Evolutionary conservation across 192 early-diverging fungal species (phyloP), one percentile per base, ranked within the genome.

Genomic region (Gamsiella multidivaricata): DNA sequence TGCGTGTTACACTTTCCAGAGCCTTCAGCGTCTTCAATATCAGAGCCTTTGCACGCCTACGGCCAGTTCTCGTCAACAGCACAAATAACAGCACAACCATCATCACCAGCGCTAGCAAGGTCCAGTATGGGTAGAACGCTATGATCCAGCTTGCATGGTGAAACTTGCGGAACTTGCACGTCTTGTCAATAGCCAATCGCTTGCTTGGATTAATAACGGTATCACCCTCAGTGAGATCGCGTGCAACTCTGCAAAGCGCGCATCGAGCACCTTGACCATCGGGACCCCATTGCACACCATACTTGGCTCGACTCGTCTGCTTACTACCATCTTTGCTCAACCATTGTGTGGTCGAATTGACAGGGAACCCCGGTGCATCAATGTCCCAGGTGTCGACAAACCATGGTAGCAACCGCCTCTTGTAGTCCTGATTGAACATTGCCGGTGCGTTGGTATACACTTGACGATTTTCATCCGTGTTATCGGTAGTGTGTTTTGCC

Each of bases 301-400:
- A 47, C 32, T 43, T 67, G 15, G 53, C 65, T 49, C 43, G 42
- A 33, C 3, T 61, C 41, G 58, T 45, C 61, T 23, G 36, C 12
- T 43, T n/a, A 49, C 36, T 11, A 4, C 42, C n/a, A 20, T 43
- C 65, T 8, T 43, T 14, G 36, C 42, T 67, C 9, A 56, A 29
- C 54, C 54, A 67, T 25, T 57, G 41, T 31, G 41, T 56, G 7
- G 65, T 67, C 54, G n/a, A n/a, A n/a, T 56, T 43, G 54, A 47
- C 57, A 8, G 18, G 2, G 5, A 22, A 17, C 31, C 41, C 64
- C 3, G 34, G 6, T 25, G 41, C 45, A 26, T 67, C 42, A 0
- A 67, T 5, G 31, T 67, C 65, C 65, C 65, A 67, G 17, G 56
- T 67, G 25, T 67, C 65, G 6, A 67, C 54, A 56, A 67, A 67